Evolutionary conservation across 2,329 filamentous ascomycete genomes (phyloP).

Genomic region (Talaromyces sp.): DNA sequence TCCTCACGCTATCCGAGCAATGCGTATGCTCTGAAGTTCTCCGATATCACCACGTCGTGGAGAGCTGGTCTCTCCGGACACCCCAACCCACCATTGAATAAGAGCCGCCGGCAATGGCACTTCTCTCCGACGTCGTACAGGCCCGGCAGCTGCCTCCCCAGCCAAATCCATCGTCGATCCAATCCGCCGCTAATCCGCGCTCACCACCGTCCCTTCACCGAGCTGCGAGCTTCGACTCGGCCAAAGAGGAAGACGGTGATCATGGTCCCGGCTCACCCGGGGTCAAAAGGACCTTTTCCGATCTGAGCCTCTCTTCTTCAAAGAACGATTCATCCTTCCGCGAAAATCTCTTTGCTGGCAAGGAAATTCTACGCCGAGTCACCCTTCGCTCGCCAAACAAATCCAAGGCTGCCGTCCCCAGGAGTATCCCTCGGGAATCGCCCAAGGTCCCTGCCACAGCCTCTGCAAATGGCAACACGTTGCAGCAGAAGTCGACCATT

Average conservation of each 20-base stretch:
- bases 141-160: slow-evolving; percentile 15
- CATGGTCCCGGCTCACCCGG: slow-evolving; percentile 22
- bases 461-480: neutral
- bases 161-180: slow-evolving; percentile 28
- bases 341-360: slow-evolving; percentile 34
- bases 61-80: slow-evolving; percentile 38
- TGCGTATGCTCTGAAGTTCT: slow-evolving; percentile 12
- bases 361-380: slow-evolving; percentile 37
- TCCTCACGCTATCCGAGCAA: neutral
- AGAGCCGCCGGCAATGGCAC: slow-evolving; percentile 23
- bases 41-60: slow-evolving; percentile 24
- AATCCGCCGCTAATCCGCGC: slow-evolving; percentile 15
- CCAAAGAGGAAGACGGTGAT: slow-evolving; percentile 38
- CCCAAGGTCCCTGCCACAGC: neutral
- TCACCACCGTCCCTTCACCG: slow-evolving; percentile 37
- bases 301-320: slow-evolving; percentile 38
- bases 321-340: slow-evolving; percentile 31
- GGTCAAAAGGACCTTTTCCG: slow-evolving; percentile 47
- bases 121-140: slow-evolving; percentile 17
- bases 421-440: neutral
- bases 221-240: slow-evolving; percentile 54
- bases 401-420: slow-evolving; percentile 25
- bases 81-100: slow-evolving; percentile 2
- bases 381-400: slow-evolving; percentile 32
- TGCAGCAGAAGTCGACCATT: neutral